Evolutionary conservation across 1,284 basidiomycete species (phyloP), one percentile per base, ranked within the genome.

Genomic region (Cutaneotrichosporon dermatis): DNA sequence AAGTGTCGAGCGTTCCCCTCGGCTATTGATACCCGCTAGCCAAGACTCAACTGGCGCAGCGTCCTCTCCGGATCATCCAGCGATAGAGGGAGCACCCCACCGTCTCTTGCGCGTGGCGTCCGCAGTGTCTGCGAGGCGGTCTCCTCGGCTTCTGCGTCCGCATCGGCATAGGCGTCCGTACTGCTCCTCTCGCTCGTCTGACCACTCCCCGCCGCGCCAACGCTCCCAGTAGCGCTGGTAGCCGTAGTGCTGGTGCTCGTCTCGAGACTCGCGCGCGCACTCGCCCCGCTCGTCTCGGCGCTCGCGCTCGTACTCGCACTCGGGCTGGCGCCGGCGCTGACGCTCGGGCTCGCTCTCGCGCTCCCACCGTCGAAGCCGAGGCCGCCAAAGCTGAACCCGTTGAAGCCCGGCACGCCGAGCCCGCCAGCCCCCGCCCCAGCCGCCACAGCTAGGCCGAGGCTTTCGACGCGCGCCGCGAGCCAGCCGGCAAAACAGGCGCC

Each of bases 401-500:
- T 25, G 25, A 25, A 25, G 25, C 25, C 25, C 11, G 34, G 48
- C 48, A 36, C 48, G 4, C 46, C 54, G 11, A 25, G 34, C 4
- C 10, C 12, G 34, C 25, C 25, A 25, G 25, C 25, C 25, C 25
- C 25, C 25, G 25, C 25, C 25, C 25, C 25, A 25, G 25, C 25
- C 9, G 70, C 70, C 2, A 75, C 62, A 2, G 69, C 74, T 4
- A 66, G 48, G 6, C 72, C 72, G 11, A 75, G 55, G 15, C 62
- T 66, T 34, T 76, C 66, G 1, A 76, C 71, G 4, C 75, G 52
- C 2, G 60, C 62, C 12, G 63, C 57, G 3, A 78, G 66, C 77
- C 77, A 79, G 25, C 74, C 71, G 1, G 76, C 72, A 59, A 79
- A 79, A 3, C 66, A 72, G 9, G 69, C 65, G 6, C 70, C 67